phyloP scores from a whole-genome alignment of 23 red algal genomes.

The Gracilariopsis chorda region DNA sequence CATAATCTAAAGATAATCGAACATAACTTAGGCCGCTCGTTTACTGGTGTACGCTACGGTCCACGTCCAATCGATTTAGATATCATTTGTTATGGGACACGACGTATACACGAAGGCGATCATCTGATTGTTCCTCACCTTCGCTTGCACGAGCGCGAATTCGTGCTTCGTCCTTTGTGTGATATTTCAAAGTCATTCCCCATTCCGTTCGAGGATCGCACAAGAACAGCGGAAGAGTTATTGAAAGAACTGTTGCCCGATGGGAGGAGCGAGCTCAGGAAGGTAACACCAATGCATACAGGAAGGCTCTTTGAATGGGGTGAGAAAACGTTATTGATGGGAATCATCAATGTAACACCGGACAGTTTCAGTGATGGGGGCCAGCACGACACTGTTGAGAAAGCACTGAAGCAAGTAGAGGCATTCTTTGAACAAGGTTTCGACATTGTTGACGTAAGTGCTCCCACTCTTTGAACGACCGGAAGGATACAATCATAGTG shows the following conservation, averaged over 20 bases:
- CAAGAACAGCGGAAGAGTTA: background rate
- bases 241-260: constrained; percentile 12
- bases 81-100: constrained; percentile 70
- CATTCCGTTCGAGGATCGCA: background rate
- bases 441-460: constrained; percentile 56
- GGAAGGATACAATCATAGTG: background rate
- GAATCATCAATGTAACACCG: constrained; percentile 90
- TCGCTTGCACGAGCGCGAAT: constrained; percentile 73
- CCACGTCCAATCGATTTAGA: constrained; percentile 92
- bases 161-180: constrained; percentile 81
- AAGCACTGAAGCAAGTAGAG: constrained; percentile 54
- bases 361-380: constrained; percentile 98
- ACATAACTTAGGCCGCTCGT: constrained; percentile 38
- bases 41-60: constrained; percentile 26
- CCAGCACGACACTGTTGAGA: constrained; percentile 8
- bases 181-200: constrained; percentile 23
- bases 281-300: constrained; percentile 24
- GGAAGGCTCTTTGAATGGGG: constrained; percentile 40
- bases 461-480: background rate
- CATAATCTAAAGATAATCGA: constrained; percentile 70
- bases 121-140: constrained; percentile 79
- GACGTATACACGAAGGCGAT: background rate
- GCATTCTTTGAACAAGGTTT: constrained; percentile 54
- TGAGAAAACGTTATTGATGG: constrained; percentile 56
- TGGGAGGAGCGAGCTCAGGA: background rate